A percentile compares a stretch with the other conserved stretches of the same genome.
Evolutionary conservation across 345 rosid species (phyloP).

Genomic region (Citrus cavaleriei): DNA sequence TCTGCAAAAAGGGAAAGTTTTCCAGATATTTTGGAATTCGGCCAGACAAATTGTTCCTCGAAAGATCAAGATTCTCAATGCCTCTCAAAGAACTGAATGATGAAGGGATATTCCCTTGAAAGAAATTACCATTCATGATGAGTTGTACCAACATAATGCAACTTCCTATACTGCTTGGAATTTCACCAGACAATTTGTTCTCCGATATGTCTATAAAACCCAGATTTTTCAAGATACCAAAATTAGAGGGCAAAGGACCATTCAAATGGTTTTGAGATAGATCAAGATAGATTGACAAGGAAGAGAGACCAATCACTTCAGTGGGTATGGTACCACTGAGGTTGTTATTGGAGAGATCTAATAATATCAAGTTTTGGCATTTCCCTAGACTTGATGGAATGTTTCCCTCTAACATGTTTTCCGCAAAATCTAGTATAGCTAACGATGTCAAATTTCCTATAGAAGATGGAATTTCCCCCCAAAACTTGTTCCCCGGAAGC

Average conservation of each 20-base stretch:
- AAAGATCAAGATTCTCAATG: conserved; percentile 31
- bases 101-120: conserved; percentile 31
- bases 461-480: conserved; percentile 5
- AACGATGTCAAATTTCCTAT: conserved; percentile 14
- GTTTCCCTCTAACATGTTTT: conserved; percentile 21
- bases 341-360: conserved; percentile 18
- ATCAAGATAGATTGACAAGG: conserved; percentile 14
- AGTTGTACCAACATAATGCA: conserved; percentile 20
- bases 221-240: conserved; percentile 20
- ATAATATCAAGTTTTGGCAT: neutral
- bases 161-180: conserved; percentile 22
- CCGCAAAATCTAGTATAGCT: accelerated
- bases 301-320: conserved; percentile 12
- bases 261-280: conserved; percentile 29
- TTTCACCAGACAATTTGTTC: conserved; percentile 30
- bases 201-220: neutral
- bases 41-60: conserved; percentile 21
- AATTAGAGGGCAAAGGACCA: conserved; percentile 18
- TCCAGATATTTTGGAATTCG: conserved; percentile 19
- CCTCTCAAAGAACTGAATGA: conserved; percentile 24
- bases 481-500: neutral
- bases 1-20: neutral
- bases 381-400: conserved; percentile 16
- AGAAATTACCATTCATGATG: conserved; percentile 17
- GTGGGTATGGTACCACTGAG: conserved; percentile 23